These are phyloP conservation scores for Geotrichum klebahnii DNA, from an alignment of 1,139 yeast genomes.

Conservation along the genomic window DNA sequence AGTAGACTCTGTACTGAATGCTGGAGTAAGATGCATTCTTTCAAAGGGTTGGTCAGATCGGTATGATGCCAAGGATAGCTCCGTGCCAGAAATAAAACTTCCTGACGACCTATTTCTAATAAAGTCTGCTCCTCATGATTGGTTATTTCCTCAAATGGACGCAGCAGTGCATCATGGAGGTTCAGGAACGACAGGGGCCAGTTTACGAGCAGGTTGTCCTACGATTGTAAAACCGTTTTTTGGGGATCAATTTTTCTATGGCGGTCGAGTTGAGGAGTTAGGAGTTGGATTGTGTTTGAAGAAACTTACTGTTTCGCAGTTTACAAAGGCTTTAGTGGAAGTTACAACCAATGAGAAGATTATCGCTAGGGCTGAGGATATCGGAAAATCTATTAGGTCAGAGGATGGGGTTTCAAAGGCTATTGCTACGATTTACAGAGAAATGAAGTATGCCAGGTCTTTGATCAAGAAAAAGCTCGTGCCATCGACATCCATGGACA, in stretches of 20 bases:
- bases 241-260: constrained; percentile 94
- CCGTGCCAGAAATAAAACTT: constrained; percentile 51
- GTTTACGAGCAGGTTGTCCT: constrained; percentile 79
- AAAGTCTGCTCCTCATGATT: constrained; percentile 83
- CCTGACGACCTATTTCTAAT: constrained; percentile 67
- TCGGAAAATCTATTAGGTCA: constrained; percentile 57
- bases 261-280: constrained; percentile 76
- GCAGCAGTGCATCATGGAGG: constrained; percentile 98
- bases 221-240: constrained; percentile 90
- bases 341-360: constrained; percentile 66
- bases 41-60: constrained; percentile 96
- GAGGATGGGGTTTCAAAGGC: constrained; percentile 83
- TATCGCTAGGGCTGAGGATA: constrained; percentile 56
- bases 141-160: constrained; percentile 84
- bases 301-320: constrained; percentile 59
- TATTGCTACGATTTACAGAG: constrained; percentile 68
- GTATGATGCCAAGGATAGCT: constrained; percentile 40
- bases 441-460: constrained; percentile 64
- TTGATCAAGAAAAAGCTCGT: constrained; percentile 24
- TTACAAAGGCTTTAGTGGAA: constrained; percentile 63
- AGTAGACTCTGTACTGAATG: constrained; percentile 67
- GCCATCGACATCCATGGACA: too few relatives aligned
- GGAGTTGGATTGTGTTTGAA: constrained; percentile 79
- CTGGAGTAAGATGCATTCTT: constrained; percentile 80
- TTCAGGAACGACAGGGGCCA: constrained; percentile 94